Base-by-base conservation (phyloP, 139 green algal species). In the Chlorella sp. region DNA sequence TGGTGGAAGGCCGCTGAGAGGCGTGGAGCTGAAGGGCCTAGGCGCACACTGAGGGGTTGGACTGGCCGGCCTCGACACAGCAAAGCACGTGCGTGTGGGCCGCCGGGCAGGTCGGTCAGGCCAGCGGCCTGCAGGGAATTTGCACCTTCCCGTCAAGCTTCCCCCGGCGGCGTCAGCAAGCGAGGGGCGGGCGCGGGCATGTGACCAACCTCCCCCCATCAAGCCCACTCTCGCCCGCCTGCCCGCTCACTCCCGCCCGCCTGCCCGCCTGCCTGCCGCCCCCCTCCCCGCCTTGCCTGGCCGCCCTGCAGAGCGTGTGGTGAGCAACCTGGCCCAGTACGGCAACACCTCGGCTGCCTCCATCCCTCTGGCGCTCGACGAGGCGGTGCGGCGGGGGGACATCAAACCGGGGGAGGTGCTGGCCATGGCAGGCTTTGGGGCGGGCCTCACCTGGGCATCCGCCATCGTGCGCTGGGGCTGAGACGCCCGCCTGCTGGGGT, bases 281-380 rank as follows among this genome's bases (percentile, higher is more conserved):
- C 37, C 84, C 28, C 37, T 53, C 75, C 75, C 75, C 75, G 16
- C 30, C 21, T 18, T 18, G 15, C 60, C 60, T 18, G 32, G 5
- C 36, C 36, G 37, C n/a, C 1, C 87, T 76, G 80, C 91, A 81
- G 92, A 95, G 28, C 89, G 91, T n/a, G 97, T 98, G 30, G 92
- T 99, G 2, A 95, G 90, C 83, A 98, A 99, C 86, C 91, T 99
- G 22, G 88, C 92, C 5, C 93, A 98, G 91, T 99, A 99, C 88
- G 98, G 98, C 91, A 99, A 99, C 96, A 99, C 98, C 66, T 97
- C 91, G 28, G 98, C 98, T 0, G 98, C 96, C 39, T 99, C 96
- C 87, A 99, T 99, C 66, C 98, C 98, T 0, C 91, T 99, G 18
- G 98, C 96, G 7, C 93, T 99, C 19, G 97, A 99, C 85, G 98